These are phyloP conservation scores for Fusarium sororula DNA, from an alignment of 2,329 filamentous ascomycete genomes.

Conservation along the genomic window DNA sequence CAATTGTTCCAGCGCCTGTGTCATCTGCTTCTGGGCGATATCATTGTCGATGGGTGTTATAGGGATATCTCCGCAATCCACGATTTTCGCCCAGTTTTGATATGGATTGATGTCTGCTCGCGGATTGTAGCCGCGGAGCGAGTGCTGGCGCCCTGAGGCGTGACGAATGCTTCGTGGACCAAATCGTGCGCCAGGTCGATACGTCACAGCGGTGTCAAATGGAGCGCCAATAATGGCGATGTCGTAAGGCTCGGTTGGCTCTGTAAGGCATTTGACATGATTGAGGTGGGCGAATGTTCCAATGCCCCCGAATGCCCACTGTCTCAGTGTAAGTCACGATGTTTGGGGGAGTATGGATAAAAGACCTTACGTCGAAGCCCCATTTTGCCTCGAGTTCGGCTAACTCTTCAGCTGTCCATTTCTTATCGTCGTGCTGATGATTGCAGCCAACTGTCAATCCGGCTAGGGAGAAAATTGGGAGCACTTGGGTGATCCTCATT, in stretches of 20 bases:
- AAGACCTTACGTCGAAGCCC: conserved; percentile 60
- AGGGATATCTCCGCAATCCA: conserved; percentile 92
- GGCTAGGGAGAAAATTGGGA: conserved; percentile 32
- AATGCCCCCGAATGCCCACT: conserved; percentile 73
- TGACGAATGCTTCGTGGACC: conserved; percentile 87
- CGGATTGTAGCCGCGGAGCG: conserved; percentile 80
- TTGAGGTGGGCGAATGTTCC: conserved; percentile 79
- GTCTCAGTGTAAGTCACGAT: background rate
- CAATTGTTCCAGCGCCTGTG: conserved; percentile 78
- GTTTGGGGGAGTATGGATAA: rapidly evolving
- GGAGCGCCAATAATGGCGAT: conserved; percentile 78
- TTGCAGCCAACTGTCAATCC: conserved; percentile 41
- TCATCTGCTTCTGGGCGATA: conserved; percentile 85
- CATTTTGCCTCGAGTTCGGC: conserved; percentile 66
- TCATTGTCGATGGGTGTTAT: conserved; percentile 87
- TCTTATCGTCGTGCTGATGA: conserved; percentile 49
- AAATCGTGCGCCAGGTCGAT: conserved; percentile 73
- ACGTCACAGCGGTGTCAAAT: conserved; percentile 78
- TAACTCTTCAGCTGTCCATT: conserved; percentile 60
- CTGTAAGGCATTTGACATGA: conserved; percentile 73
- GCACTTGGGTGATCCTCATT: background rate
- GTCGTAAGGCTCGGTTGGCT: conserved; percentile 70
- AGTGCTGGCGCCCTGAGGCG: conserved; percentile 81
- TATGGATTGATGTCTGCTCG: conserved; percentile 87
- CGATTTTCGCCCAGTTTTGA: conserved; percentile 78